These are phyloP conservation scores for Syzygium aromaticum DNA, from an alignment of 345 rosid species.

Conservation along the genomic window DNA sequence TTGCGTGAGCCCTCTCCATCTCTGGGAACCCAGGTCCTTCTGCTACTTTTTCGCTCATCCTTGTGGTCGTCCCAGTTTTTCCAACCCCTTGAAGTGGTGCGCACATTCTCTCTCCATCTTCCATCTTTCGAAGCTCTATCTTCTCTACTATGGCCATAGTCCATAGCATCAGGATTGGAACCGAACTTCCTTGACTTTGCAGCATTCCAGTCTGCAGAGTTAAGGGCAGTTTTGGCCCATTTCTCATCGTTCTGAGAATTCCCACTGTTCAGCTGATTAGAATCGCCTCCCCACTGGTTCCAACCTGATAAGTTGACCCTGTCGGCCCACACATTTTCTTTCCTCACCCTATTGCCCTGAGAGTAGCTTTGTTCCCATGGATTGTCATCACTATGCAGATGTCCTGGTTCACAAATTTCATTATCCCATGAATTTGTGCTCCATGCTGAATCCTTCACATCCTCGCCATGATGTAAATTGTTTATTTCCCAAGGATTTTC, in stretches of 20 bases:
- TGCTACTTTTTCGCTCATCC: conserved; percentile 11
- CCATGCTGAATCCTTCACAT: conserved; percentile 8
- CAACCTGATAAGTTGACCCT: conserved; percentile 16
- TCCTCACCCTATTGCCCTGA: conserved; percentile 15
- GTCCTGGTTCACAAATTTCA: background rate
- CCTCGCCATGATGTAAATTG: background rate
- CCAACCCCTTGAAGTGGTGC: conserved; percentile 20
- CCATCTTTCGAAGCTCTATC: conserved; percentile 4
- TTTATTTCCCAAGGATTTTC: conserved; percentile 29
- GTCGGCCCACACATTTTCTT: conserved; percentile 11
- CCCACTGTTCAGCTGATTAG: background rate
- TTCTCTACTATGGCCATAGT: background rate
- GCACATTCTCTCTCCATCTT: conserved; percentile 15
- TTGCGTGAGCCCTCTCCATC: conserved; percentile 21
- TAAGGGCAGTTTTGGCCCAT: conserved; percentile 9
- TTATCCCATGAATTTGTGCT: conserved; percentile 24
- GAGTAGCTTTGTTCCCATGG: conserved; percentile 38
- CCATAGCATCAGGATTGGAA: conserved; percentile 10
- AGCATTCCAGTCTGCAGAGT: conserved; percentile 17
- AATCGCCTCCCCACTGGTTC: conserved; percentile 4
- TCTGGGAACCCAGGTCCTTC: conserved; percentile 19
- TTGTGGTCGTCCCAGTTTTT: conserved; percentile 9
- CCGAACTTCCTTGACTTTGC: conserved; percentile 5
- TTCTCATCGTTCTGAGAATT: conserved; percentile 8
- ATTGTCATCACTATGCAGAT: conserved; percentile 10